Evolutionary conservation across 2,329 filamentous ascomycete genomes (phyloP).

Genomic region (Colletotrichum destructivum): DNA sequence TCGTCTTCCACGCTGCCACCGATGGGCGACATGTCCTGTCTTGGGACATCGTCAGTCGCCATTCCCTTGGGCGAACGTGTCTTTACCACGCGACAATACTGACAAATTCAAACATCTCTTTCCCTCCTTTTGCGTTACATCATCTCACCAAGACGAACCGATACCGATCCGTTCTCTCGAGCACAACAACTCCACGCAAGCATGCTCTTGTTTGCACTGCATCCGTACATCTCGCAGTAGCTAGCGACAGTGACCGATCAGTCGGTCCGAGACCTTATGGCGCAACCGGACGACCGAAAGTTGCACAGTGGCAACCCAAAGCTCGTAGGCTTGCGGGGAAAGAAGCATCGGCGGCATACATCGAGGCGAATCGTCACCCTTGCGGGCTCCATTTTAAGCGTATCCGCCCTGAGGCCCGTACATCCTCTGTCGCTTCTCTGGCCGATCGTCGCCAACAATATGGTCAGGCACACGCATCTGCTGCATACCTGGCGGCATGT

Average conservation of each 20-base stretch:
- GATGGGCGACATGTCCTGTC: constrained; percentile 32
- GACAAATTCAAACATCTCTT: not conserved
- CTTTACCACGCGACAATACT: not conserved
- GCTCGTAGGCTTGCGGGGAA: no score
- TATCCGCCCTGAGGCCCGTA: constrained; percentile 61
- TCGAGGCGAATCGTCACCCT: not conserved
- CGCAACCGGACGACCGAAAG: not conserved
- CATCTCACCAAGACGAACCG: not conserved
- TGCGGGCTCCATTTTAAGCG: constrained; percentile 47
- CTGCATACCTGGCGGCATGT: constrained; percentile 56
- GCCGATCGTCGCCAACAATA: constrained; percentile 56
- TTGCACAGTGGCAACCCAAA: no score
- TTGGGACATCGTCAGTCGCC: constrained; percentile 38
- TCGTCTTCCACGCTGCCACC: constrained; percentile 25
- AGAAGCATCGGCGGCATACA: no score
- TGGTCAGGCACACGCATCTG: constrained; percentile 52
- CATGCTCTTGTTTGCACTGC: no score
- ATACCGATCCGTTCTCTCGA: not conserved
- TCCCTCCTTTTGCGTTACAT: not conserved
- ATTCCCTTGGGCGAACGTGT: constrained; percentile 6
- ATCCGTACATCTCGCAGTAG: no score
- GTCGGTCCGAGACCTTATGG: not conserved
- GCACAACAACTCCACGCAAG: no score
- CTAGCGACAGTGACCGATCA: not conserved
- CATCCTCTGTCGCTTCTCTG: constrained; percentile 69